phyloP scores from a whole-genome alignment of 805 yeast genomes.

The Metschnikowia koreensis region DNA sequence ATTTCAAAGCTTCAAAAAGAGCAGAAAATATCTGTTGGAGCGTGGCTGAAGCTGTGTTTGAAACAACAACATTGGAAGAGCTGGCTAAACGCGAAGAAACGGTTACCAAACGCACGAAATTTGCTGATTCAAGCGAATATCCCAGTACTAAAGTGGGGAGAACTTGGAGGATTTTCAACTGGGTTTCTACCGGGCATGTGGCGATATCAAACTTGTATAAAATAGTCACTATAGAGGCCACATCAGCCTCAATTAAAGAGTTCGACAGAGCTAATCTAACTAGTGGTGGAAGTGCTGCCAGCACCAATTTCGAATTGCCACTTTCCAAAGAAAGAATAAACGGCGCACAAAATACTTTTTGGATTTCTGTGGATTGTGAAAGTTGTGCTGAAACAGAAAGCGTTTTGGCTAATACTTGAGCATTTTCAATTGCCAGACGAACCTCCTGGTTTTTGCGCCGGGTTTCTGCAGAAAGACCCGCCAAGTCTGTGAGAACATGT shows the following conservation, averaged over 20 bases:
- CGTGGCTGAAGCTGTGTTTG: constrained; percentile 91
- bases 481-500: constrained; percentile 47
- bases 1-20: constrained; percentile 60
- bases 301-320: constrained; percentile 69
- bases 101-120: constrained; percentile 55
- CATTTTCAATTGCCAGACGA: constrained; percentile 41
- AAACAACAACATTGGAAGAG: constrained; percentile 71
- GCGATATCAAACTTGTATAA: constrained; percentile 61
- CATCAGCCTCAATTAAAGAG: constrained; percentile 52
- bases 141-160: constrained; percentile 71
- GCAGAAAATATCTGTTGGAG: constrained; percentile 79
- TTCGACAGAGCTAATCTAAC: constrained; percentile 56
- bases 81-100: constrained; percentile 69
- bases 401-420: constrained; percentile 19
- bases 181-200: constrained; percentile 77
- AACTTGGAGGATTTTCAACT: constrained; percentile 79
- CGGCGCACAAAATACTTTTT: constrained; percentile 46
- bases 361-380: constrained; percentile 41
- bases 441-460: constrained; percentile 71
- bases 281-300: constrained; percentile 69
- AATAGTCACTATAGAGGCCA: constrained; percentile 54
- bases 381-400: constrained; percentile 1
- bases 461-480: constrained; percentile 61
- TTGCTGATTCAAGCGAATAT: constrained; percentile 42
- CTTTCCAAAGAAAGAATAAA: constrained; percentile 71